A percentile compares a stretch with the other conserved stretches of the same genome.
Evolutionary conservation across 129 eudicot genomes (phyloP).

Genomic region (Solidago caesia): DNA sequence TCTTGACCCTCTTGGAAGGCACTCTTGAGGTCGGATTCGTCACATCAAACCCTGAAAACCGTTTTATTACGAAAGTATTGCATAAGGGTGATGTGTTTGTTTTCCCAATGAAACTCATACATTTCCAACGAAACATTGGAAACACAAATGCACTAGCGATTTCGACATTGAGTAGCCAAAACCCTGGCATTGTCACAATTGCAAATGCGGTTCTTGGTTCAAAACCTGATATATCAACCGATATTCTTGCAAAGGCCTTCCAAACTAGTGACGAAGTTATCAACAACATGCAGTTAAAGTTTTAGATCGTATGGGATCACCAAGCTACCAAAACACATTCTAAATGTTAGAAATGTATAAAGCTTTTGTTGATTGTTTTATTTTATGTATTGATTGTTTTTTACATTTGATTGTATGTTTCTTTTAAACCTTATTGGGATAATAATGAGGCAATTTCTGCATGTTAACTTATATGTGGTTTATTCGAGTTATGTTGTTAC

Average conservation of each 20-base stretch:
- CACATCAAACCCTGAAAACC: slow-evolving; percentile 51
- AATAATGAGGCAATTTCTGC: neutral
- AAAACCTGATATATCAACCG: slow-evolving; percentile 37
- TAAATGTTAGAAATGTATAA: too few relatives aligned
- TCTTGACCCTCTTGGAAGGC: slow-evolving; percentile 43
- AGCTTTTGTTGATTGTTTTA: neutral
- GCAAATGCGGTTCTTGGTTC: slow-evolving; percentile 39
- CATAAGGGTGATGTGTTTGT: slow-evolving; percentile 47
- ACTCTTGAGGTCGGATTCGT: slow-evolving; percentile 40
- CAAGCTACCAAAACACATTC: neutral
- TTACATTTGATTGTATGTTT: neutral
- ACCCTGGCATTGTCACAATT: slow-evolving; percentile 41
- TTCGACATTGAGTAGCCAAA: slow-evolving; percentile 42
- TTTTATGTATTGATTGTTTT: neutral
- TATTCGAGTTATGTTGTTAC: neutral
- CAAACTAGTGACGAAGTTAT: slow-evolving; percentile 22
- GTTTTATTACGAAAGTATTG: slow-evolving; percentile 28
- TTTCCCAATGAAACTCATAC: slow-evolving; percentile 39
- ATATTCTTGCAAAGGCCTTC: slow-evolving; percentile 40
- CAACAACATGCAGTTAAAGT: slow-evolving; percentile 15
- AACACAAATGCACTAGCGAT: slow-evolving; percentile 29
- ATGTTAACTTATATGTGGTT: neutral
- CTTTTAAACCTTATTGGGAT: neutral
- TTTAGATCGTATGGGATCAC: neutral
- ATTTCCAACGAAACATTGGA: slow-evolving; percentile 45